Conservation (phyloP, 2,329 filamentous ascomycete species). For the Gaeumannomyces sp. region DNA sequence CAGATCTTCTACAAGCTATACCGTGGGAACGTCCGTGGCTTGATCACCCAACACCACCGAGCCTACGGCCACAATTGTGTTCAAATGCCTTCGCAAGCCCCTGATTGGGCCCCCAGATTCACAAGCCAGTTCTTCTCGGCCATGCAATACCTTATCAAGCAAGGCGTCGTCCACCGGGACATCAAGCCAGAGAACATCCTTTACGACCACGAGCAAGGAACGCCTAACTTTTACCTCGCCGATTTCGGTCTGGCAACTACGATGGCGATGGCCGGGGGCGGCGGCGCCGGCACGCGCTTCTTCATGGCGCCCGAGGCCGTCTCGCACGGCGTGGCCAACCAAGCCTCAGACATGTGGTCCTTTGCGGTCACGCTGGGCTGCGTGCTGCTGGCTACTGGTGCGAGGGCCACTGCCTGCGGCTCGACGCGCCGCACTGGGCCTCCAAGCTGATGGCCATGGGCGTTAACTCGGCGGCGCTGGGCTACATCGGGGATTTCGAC, state of each 20-base stretch:
- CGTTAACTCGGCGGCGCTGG: too few relatives aligned
- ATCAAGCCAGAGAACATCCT: slow-evolving; percentile 1
- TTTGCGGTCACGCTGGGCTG: not conserved
- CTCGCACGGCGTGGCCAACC: not conserved
- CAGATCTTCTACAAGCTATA: not conserved
- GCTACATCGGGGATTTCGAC: too few relatives aligned
- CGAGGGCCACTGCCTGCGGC: too few relatives aligned
- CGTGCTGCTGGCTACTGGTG: too few relatives aligned
- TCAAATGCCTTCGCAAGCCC: not conserved
- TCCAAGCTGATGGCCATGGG: too few relatives aligned
- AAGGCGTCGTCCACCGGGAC: not conserved
- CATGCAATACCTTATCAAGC: not conserved
- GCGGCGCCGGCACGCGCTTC: not conserved
- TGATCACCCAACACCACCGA: too few relatives aligned
- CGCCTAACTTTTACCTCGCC: not conserved
- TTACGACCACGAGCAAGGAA: not conserved
- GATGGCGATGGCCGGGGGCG: not conserved
- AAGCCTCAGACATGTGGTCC: not conserved
- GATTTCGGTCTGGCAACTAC: not conserved
- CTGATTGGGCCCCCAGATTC: not conserved
- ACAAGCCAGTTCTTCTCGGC: not conserved
- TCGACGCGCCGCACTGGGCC: too few relatives aligned
- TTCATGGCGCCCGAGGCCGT: not conserved
- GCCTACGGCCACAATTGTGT: not conserved
- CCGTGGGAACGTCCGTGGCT: not conserved